Evolutionary conservation across 331 rosid species (phyloP).

Genomic region (Rosa hybrid): DNA sequence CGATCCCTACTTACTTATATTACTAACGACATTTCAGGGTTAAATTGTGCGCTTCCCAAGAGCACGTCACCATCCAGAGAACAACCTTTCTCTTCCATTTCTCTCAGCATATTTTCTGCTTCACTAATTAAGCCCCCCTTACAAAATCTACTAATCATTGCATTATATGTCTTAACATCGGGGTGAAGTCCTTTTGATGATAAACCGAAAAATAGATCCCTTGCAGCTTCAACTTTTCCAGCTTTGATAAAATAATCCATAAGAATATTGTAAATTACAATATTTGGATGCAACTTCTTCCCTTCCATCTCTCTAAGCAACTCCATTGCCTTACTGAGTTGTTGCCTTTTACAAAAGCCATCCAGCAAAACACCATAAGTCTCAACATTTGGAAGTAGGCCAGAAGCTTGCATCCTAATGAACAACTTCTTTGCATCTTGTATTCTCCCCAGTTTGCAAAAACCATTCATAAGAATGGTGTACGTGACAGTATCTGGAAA

Average conservation of each 20-base stretch:
- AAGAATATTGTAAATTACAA: not conserved
- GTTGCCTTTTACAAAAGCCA: constrained; percentile 15
- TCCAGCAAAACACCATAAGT: constrained; percentile 11
- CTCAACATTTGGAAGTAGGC: not conserved
- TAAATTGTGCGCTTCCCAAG: no score
- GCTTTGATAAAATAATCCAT: not conserved
- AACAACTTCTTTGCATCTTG: not conserved
- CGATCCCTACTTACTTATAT: no score
- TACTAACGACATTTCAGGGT: no score
- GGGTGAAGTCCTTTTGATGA: not conserved
- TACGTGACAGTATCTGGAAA: not conserved
- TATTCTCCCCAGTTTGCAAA: not conserved
- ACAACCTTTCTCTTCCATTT: no score
- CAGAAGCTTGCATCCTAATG: not conserved
- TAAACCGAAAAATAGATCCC: not conserved
- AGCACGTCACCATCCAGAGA: no score
- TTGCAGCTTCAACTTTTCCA: constrained; percentile 1
- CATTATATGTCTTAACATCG: no score
- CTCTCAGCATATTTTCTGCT: no score
- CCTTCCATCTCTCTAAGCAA: not conserved
- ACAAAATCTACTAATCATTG: no score
- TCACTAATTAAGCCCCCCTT: no score
- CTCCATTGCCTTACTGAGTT: not conserved
- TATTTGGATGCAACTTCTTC: not conserved
- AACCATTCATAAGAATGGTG: not conserved